A percentile compares a stretch with the other conserved stretches of the same genome.
Conservation (phyloP, 2,329 filamentous ascomycete genomes). For the Alternaria brassicae region DNA sequence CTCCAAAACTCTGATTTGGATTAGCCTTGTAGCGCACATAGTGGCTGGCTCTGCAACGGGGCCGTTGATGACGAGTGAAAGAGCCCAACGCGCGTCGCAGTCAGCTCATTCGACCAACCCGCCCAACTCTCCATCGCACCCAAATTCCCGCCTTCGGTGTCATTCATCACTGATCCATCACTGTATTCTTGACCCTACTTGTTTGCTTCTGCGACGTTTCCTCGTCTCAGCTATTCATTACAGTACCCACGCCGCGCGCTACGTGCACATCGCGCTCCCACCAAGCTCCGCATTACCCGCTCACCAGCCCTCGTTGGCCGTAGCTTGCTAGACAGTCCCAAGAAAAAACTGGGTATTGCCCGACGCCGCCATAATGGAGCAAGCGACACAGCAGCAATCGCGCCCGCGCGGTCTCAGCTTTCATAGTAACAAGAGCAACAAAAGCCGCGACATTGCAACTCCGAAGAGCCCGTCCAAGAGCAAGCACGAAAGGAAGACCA, state of each 20-base stretch:
- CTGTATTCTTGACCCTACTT: neutral
- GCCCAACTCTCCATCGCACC: neutral
- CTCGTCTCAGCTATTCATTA: slow-evolving; percentile 25
- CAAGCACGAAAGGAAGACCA: slow-evolving; percentile 36
- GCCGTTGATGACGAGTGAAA: slow-evolving; percentile 11
- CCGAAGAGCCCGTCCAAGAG: slow-evolving; percentile 37
- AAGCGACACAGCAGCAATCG: slow-evolving; percentile 22
- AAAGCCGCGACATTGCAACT: slow-evolving; percentile 52
- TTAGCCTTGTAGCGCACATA: too few species aligned
- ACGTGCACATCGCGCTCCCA: slow-evolving; percentile 2
- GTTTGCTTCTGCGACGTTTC: slow-evolving; percentile 8
- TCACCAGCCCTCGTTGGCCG: slow-evolving; percentile 28
- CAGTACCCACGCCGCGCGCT: slow-evolving; percentile 18
- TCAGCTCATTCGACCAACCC: neutral
- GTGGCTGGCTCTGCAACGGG: too few species aligned
- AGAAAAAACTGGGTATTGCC: slow-evolving; percentile 29
- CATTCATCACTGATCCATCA: neutral
- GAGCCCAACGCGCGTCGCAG: neutral
- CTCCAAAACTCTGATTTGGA: too few species aligned
- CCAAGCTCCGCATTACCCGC: slow-evolving; percentile 34
- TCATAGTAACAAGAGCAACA: slow-evolving; percentile 67
- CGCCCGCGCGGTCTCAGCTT: slow-evolving; percentile 56
- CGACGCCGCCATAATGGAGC: slow-evolving; percentile 38
- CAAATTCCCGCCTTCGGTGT: neutral
- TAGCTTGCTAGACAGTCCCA: slow-evolving; percentile 18